phyloP scores from a whole-genome alignment of 2,329 filamentous ascomycete genomes.

The Plectosphaerella plurivora region DNA sequence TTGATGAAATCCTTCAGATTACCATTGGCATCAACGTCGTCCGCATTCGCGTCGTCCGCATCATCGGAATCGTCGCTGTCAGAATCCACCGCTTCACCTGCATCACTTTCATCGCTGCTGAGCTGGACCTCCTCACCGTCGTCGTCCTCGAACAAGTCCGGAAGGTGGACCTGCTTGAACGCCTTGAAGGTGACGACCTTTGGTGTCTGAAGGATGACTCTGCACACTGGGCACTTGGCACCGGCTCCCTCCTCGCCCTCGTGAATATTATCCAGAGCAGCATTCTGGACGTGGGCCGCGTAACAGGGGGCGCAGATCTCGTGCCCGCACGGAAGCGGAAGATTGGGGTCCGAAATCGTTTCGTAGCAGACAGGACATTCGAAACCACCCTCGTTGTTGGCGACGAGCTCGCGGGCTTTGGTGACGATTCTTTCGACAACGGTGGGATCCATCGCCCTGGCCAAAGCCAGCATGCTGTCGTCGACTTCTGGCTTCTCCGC shows the following conservation, averaged over 20 bases:
- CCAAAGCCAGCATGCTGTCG: constrained; percentile 55
- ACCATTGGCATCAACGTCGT: constrained; percentile 27
- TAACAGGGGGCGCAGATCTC: constrained; percentile 75
- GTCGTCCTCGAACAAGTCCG: constrained; percentile 27
- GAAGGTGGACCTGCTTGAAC: constrained; percentile 71
- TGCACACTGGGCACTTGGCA: constrained; percentile 72
- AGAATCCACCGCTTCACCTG: constrained; percentile 1
- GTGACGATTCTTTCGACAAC: constrained; percentile 62
- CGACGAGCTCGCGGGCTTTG: constrained; percentile 4
- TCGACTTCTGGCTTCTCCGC: constrained; percentile 30
- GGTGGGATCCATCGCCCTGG: constrained; percentile 51
- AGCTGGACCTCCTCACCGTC: constrained; percentile 20
- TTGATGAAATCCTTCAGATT: constrained; percentile 54
- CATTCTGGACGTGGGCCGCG: constrained; percentile 59
- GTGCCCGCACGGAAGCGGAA: constrained; percentile 85
- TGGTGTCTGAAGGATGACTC: constrained; percentile 59
- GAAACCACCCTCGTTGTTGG: constrained; percentile 47
- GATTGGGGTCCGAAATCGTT: constrained; percentile 62
- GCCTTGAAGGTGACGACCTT: constrained; percentile 69
- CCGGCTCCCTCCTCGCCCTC: constrained; percentile 54
- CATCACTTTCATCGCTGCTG: constrained; percentile 22
- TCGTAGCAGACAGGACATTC: constrained; percentile 85
- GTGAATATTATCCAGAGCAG: constrained; percentile 47
- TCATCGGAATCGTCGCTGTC: constrained; percentile 24
- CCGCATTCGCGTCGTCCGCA: constrained; percentile 20